Evolutionary conservation across 495 filamentous ascomycete species (phyloP).

Genomic region (Aspergillus cristatus): DNA sequence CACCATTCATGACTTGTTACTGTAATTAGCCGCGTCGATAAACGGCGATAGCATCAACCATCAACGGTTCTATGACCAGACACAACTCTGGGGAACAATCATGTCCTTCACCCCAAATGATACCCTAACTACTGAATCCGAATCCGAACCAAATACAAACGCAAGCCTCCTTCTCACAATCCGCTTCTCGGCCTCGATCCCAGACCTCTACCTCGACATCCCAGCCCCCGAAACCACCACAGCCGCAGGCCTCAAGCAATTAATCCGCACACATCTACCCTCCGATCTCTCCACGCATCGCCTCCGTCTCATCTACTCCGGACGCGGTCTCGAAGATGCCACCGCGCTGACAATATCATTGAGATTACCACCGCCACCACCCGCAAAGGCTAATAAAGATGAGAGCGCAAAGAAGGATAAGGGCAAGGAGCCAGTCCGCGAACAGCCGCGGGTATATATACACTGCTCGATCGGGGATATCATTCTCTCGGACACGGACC

Average conservation of each 20-base stretch:
- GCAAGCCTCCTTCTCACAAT: slow-evolving; percentile 67
- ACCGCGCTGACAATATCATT: slow-evolving; percentile 56
- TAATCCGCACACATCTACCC: slow-evolving; percentile 67
- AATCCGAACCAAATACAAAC: slow-evolving; percentile 19
- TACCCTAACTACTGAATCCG: slow-evolving; percentile 10
- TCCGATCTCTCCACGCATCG: slow-evolving; percentile 49
- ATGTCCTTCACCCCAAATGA: slow-evolving; percentile 1
- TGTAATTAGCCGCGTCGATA: too few species aligned
- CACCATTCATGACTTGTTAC: too few species aligned
- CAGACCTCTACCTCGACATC: slow-evolving; percentile 75
- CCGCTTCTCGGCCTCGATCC: slow-evolving; percentile 76
- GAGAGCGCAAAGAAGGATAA: slow-evolving; percentile 34
- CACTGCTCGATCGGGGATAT: slow-evolving; percentile 78
- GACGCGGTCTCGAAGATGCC: slow-evolving; percentile 69
- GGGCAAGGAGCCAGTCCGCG: slow-evolving; percentile 46
- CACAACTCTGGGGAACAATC: too few species aligned
- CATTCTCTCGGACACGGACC: slow-evolving; percentile 52
- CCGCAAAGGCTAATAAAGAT: slow-evolving; percentile 9
- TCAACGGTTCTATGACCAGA: too few species aligned
- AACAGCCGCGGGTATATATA: slow-evolving; percentile 56
- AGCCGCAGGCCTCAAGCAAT: slow-evolving; percentile 64
- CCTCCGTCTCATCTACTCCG: slow-evolving; percentile 80
- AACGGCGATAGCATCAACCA: too few species aligned
- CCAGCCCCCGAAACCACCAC: slow-evolving; percentile 56
- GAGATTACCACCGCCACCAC: slow-evolving; percentile 46